These are phyloP conservation scores for Clonostachys sp. DNA, from an alignment of 2,329 filamentous ascomycete species.

Conservation along the genomic window DNA sequence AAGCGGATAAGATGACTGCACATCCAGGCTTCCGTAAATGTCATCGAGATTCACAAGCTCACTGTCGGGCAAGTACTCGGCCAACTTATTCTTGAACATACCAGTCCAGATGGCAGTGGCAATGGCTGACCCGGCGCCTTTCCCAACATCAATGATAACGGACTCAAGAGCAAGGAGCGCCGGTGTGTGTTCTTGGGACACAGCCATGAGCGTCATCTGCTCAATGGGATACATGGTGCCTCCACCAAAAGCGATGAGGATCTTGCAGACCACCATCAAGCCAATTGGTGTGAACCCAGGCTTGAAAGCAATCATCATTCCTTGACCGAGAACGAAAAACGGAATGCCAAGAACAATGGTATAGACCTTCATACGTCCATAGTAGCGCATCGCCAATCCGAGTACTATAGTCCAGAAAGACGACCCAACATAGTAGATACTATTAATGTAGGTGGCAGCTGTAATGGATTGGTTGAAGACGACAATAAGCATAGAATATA, in stretches of 20 bases:
- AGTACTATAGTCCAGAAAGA: slow-evolving; percentile 41
- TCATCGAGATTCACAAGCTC: slow-evolving; percentile 23
- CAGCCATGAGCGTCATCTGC: slow-evolving; percentile 13
- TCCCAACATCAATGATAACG: slow-evolving; percentile 8
- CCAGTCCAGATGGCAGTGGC: slow-evolving; percentile 14
- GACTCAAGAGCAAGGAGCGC: slow-evolving; percentile 11
- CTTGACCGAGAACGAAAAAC: slow-evolving; percentile 25
- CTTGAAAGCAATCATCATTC: slow-evolving; percentile 36
- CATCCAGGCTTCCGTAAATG: slow-evolving; percentile 49
- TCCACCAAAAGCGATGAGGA: slow-evolving; percentile 35
- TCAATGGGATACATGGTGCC: slow-evolving; percentile 17
- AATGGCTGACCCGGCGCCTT: slow-evolving; percentile 9
- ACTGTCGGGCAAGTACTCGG: slow-evolving; percentile 39
- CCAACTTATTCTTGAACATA: slow-evolving; percentile 30
- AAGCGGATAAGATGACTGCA: slow-evolving; percentile 41
- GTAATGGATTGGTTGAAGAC: slow-evolving; percentile 35
- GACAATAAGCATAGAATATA: slow-evolving; percentile 50
- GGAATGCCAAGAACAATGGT: slow-evolving; percentile 20
- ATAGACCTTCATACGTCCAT: slow-evolving; percentile 43
- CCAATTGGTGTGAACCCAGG: slow-evolving; percentile 21
- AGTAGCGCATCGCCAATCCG: slow-evolving; percentile 36
- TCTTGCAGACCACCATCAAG: slow-evolving; percentile 30
- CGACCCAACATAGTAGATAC: slow-evolving; percentile 44
- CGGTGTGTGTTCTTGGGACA: slow-evolving; percentile 14
- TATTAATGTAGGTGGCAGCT: slow-evolving; percentile 39